phyloP scores from a whole-genome alignment of 2,329 filamentous ascomycete species.

The Harringtonia aguacate region DNA sequence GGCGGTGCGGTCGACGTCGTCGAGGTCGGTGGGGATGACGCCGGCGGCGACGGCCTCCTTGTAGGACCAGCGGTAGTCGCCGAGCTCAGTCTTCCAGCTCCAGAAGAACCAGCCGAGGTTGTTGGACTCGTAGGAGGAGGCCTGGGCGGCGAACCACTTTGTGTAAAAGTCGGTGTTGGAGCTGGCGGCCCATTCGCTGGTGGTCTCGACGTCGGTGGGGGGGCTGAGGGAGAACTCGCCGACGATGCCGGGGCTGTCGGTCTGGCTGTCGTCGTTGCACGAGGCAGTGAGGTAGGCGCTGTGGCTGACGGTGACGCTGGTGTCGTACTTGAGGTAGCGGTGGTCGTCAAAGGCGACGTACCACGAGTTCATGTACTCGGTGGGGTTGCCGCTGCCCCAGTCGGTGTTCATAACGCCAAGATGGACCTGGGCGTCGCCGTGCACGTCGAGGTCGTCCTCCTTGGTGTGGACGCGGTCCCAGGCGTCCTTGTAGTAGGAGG shows the following conservation, averaged over 20 bases:
- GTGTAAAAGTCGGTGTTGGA: slow-evolving; percentile 38
- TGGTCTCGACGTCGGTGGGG: slow-evolving; percentile 35
- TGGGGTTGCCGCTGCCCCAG: slow-evolving; percentile 47
- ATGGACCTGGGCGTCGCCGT: slow-evolving; percentile 33
- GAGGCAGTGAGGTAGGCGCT: slow-evolving; percentile 38
- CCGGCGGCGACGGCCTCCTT: slow-evolving; percentile 9
- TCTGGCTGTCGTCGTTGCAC: slow-evolving; percentile 34
- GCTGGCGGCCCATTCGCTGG: slow-evolving; percentile 28
- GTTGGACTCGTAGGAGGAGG: slow-evolving; percentile 29
- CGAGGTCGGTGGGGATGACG: slow-evolving; percentile 7
- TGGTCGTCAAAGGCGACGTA: slow-evolving; percentile 46
- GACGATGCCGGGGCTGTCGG: slow-evolving; percentile 36
- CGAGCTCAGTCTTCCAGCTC: slow-evolving; percentile 38
- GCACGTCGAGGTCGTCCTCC: slow-evolving; percentile 33
- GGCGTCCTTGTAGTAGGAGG: slow-evolving; percentile 36
- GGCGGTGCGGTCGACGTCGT: slow-evolving; percentile 1
- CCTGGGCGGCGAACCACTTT: slow-evolving; percentile 32
- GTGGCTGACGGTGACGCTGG: slow-evolving; percentile 25
- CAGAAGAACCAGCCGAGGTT: slow-evolving; percentile 39
- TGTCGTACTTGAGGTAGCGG: slow-evolving; percentile 45
- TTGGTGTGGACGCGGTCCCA: slow-evolving; percentile 33
- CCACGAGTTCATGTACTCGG: slow-evolving; percentile 28
- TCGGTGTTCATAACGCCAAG: slow-evolving; percentile 37
- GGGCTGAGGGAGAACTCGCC: slow-evolving; percentile 49
- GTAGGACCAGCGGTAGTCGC: slow-evolving; percentile 27